phyloP scores from a whole-genome alignment of 169 alveolate genomes.

The Prorocentrum cordatum region DNA sequence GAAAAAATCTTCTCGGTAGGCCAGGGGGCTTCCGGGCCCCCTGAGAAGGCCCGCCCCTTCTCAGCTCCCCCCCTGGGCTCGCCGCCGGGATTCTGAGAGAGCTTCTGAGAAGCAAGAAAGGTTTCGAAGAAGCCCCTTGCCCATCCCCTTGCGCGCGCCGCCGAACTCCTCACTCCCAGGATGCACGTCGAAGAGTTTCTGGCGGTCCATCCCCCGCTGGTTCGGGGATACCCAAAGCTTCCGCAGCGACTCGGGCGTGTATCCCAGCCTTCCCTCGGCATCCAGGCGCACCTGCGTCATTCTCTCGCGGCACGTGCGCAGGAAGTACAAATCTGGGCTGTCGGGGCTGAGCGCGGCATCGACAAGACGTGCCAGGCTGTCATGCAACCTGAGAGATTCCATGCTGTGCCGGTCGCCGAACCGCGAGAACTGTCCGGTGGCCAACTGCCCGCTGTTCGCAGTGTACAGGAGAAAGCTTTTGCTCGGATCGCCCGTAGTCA shows the following conservation, averaged over 20 bases:
- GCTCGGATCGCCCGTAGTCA: neutral
- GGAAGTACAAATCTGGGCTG: neutral
- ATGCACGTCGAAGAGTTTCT: no score
- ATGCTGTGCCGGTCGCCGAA: slow-evolving; percentile 19
- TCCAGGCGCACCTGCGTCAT: slow-evolving; percentile 16
- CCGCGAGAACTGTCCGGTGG: slow-evolving; percentile 7
- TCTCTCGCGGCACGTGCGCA: neutral
- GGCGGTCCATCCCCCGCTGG: neutral
- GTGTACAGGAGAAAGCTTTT: slow-evolving; percentile 2
- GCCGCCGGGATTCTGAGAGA: no score
- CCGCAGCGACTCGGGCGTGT: neutral
- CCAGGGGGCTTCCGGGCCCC: no score
- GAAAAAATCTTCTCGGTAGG: no score
- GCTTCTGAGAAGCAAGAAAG: no score
- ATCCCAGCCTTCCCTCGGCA: slow-evolving; percentile 15
- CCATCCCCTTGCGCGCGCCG: no score
- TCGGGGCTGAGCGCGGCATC: neutral
- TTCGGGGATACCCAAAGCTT: neutral
- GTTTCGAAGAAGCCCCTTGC: no score
- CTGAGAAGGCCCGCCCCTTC: no score
- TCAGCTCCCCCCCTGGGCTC: no score
- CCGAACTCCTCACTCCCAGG: no score
- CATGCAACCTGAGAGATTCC: slow-evolving; percentile 30
- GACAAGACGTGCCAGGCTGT: slow-evolving; percentile 11
- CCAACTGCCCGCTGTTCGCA: slow-evolving; percentile 13